These are phyloP conservation scores for Capsicum chinense DNA, from an alignment of 257 asterid genomes.

Conservation along the genomic window DNA sequence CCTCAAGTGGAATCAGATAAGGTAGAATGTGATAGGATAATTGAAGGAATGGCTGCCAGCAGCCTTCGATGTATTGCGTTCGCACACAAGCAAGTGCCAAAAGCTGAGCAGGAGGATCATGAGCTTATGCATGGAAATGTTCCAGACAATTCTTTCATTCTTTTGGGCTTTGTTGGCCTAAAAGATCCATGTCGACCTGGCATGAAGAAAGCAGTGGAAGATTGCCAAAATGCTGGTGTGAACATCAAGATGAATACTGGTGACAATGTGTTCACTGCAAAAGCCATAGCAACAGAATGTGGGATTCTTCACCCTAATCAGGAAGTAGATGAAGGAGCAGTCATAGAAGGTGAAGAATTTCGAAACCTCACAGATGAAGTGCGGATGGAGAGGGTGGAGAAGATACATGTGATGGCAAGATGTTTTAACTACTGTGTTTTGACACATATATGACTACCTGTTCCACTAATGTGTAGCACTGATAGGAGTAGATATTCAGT, in stretches of 20 bases:
- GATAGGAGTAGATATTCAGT: too few relatives aligned
- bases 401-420: too few relatives aligned
- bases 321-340: too few relatives aligned
- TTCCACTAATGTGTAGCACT: too few relatives aligned
- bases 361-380: too few relatives aligned
- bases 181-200: slow-evolving; percentile 73
- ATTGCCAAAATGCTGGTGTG: slow-evolving; percentile 67
- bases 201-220: slow-evolving; percentile 64
- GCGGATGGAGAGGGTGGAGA: too few relatives aligned
- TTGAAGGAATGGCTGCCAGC: slow-evolving; percentile 71
- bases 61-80: slow-evolving; percentile 77
- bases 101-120: not conserved
- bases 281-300: slow-evolving; percentile 72
- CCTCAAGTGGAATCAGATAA: slow-evolving; percentile 37
- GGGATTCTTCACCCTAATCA: slow-evolving; percentile 50
- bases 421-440: too few relatives aligned
- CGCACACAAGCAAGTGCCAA: slow-evolving; percentile 53
- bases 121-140: slow-evolving; percentile 28
- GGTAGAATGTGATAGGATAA: slow-evolving; percentile 38
- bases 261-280: slow-evolving; percentile 74
- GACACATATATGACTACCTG: too few relatives aligned
- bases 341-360: too few relatives aligned
- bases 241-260: slow-evolving; percentile 75
- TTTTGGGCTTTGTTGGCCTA: slow-evolving; percentile 64
- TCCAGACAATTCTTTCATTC: slow-evolving; percentile 45